Base-by-base conservation (phyloP, 129 eudicot genomes). In the sunflower (Helianthus annuus) region DNA sequence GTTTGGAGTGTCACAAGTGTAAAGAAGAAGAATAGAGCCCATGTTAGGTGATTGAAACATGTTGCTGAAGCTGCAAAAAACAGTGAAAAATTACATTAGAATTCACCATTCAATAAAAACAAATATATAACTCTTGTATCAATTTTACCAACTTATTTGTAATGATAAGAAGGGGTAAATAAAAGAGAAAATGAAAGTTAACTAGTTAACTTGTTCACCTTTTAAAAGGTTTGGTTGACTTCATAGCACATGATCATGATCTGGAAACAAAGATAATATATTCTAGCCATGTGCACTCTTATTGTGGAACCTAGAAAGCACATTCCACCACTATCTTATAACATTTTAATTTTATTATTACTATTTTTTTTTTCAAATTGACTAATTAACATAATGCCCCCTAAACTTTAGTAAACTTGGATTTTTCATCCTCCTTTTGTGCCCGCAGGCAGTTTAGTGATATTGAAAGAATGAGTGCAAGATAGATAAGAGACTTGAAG, bases 1-100 rank as follows among this genome's bases (percentile, higher is more conserved):
- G 79, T 68, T 74, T 75, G 85, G 62, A 78, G 79, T 45, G 79
- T 70, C 72, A 34, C 10, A 29, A 85, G 81, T 44, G 71, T 73
- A 22, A 61, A 48, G 55, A 83, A 64, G 65, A 71, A 49, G 70
- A 78, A 70, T 45, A 64, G 68, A 71, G 68, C 38, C 83, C 82
- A 48, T 48, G 34, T 46, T 54, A 71, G 44, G 72, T 68, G 44
- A 38, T 29, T 42, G 68, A 57, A 78, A 78, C 78, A 71, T 63
- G 54, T 44, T 39, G 68, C 69, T 68, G 69, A 72, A 62, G 85
- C 86, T 84, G 88, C 90, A 83, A 78, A 78, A 76, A 32, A 14
- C 11, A 56, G 13, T 45, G 15, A 49, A 75, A 60, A 69, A 52
- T 13, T 55, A 7, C 17, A 57, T 48, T 16, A 66, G 39, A 45